Evolutionary conservation across 345 rosid species (phyloP), one percentile per base, ranked within the genome.

Genomic region (Ailanthus altissimus): DNA sequence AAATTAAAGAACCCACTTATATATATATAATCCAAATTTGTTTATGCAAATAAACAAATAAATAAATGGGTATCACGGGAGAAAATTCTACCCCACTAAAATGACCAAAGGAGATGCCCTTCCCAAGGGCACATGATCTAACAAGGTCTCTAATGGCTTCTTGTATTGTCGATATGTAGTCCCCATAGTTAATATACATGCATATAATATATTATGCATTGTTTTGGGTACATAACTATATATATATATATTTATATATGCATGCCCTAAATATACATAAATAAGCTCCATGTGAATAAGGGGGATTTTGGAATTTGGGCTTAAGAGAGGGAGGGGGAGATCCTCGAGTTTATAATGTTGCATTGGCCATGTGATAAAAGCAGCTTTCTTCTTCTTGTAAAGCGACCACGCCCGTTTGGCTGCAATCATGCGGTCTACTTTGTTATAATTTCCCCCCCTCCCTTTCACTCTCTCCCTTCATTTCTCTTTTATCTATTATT

Each of bases 391-490:
- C 86, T 79, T 81, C 81, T 80, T 84, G 77, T 80, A 85, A 89
- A 86, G 96, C 86, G 92, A 91, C 97, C 97, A 92, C 91, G 97
- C 97, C 91, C 91, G 87, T 88, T 88, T 86, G 84, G 83, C 80
- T 78, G 91, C 95, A 92, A 94, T 94, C 88, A 94, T 92, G 86
- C 70, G 89, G 92, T 90, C 92, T 87, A 78, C 89, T 82, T 84
- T 65, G 78, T 82, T 83, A 82, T 85, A 77, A 86, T 92, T 86
- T 58, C 71, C 54, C 70, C 26, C 40, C 56, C 77, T 45, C 69
- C 43, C 51, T 40, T 77, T 81, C 18, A 42, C 54, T 25, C 79
- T 81, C 3, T 42, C 54, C 49, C n/a, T 23, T 45, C 43, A 1
- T 21, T 71, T 68, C 21, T 21, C 5, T 73, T 51, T 59, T 45